Base-by-base conservation (phyloP, 2,329 filamentous ascomycete species). In the Leptographium radiaticola region DNA sequence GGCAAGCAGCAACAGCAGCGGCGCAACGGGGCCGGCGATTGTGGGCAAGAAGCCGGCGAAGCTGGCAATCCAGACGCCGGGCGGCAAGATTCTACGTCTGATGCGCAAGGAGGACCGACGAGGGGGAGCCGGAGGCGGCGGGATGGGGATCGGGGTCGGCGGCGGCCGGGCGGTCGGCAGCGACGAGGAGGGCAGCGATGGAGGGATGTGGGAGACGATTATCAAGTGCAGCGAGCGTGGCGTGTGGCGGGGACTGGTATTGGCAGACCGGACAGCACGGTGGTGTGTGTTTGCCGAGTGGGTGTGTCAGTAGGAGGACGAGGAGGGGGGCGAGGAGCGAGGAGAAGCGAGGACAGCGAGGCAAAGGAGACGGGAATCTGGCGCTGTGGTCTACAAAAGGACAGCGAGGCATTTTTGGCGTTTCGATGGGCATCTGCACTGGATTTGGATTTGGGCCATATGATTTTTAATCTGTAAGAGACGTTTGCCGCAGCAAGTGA, bases 221-320 rank as follows among this genome's bases (percentile, higher is more conserved):
- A 90, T 94, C 70, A 94, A 94, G 71, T 89, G 88, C 69, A 86
- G 85, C 1, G 88, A 94, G 70, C 77, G 79, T 57, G 88, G 88
- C 2, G 78, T 83, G 16, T 94, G 88, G 87, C 76, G 88, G 59
- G 87, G 86, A 1, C 69, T 94, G 57, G 88, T 94, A 45, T 73
- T 93, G 54, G 88, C 88, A 8, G 88, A 94, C 70, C 77, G 88
- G 53, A 90, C 84, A 56, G 87, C 87, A 46, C 75, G 87, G 61
- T 94, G 88, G 88, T 93, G 88, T 64, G 88, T 94, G n/a, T 93
- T 93, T 74, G 86, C 86, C 0, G 87, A 94, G 71, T 94, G 88
- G 88, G 73, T 80, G 57, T 87, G 84, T 63, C 67, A 60, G 52
- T 58, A 54, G 45, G 31, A n/a, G 15, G 33, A 40, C 10, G 43